These are phyloP conservation scores for Isatis tinctoria DNA, from an alignment of 345 rosid genomes.

Conservation along the genomic window DNA sequence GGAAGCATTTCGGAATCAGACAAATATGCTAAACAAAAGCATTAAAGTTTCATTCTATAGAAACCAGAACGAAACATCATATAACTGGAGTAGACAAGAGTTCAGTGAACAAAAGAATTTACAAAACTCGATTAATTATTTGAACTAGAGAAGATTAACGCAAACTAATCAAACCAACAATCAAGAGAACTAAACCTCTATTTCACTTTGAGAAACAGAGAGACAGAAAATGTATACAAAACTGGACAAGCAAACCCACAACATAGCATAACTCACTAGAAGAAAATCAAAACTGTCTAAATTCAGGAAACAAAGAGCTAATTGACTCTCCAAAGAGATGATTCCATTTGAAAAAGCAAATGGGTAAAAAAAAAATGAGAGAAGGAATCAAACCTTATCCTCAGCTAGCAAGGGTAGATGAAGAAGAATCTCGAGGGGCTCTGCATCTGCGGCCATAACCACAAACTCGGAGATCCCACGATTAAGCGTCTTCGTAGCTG, in stretches of 20 bases:
- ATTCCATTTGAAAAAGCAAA: neutral
- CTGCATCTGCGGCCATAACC: slow-evolving; percentile 77
- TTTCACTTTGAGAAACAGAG: neutral
- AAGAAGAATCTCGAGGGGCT: slow-evolving; percentile 88
- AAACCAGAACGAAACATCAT: neutral
- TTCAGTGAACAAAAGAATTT: neutral
- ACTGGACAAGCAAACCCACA: neutral
- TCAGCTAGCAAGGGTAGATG: slow-evolving; percentile 79
- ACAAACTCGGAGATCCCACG: slow-evolving; percentile 94
- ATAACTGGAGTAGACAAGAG: too few species aligned
- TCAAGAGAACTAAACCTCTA: too few species aligned
- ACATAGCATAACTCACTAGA: too few species aligned
- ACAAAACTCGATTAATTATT: neutral
- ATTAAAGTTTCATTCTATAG: neutral
- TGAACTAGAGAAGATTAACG: neutral
- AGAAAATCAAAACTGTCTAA: neutral
- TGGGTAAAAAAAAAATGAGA: neutral
- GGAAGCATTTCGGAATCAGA: neutral
- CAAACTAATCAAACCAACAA: neutral
- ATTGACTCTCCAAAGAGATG: neutral
- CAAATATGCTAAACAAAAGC: neutral
- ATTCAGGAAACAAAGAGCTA: neutral
- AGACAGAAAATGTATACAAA: neutral
- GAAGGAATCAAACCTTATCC: slow-evolving; percentile 50
- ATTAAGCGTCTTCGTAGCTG: slow-evolving; percentile 94